Evolutionary conservation across 441 rosid species (phyloP), one percentile per base, ranked within the genome.

Genomic region (Erodium texanum): DNA sequence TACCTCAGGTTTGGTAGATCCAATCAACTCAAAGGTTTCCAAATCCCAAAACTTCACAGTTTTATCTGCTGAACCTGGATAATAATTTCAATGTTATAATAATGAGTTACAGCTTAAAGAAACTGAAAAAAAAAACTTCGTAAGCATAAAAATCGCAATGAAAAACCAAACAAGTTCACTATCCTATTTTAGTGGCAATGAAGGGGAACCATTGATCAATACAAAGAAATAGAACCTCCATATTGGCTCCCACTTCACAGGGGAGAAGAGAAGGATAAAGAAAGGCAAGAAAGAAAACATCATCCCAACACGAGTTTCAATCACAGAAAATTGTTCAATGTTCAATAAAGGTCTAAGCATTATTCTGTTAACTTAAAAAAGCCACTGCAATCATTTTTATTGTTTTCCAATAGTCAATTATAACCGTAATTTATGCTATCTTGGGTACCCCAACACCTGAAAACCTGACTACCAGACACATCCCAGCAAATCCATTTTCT

Each of bases 11-110:
- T 89, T 82, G 43, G 95, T 24, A 73, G 98, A 87, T 75, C 95
- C 99, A 75, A 95, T 92, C 79, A 90, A 76, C 70, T 95, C 96
- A 76, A 95, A 95, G 36, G 97, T 95, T 85, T 95, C 99, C 85
- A 95, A 80, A 78, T 92, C 99, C 98, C 98, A 95, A 71, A 84
- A 95, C 71, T 95, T 92, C 68, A 92, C 98, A 4, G 99, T 95
- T 79, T 80, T 75, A 73, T 95, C 99, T 8, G 96, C 93, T 16
- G 99, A 95, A 76, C 99, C 99, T 95, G 95, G 69, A 84, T 70
- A 84, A 29, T 24, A 45, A 79, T 52, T 45, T 16, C 62, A 67
- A 27, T 18, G 68, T 71, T 24, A 69, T 18, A 64, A 34, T 34
- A 34, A 34, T 10, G 6, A 34, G 38, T 34, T 34, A 34, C 38